Conservation (phyloP, 192 early-diverging fungal species). For the Jimgerdemannia flammicorona region DNA sequence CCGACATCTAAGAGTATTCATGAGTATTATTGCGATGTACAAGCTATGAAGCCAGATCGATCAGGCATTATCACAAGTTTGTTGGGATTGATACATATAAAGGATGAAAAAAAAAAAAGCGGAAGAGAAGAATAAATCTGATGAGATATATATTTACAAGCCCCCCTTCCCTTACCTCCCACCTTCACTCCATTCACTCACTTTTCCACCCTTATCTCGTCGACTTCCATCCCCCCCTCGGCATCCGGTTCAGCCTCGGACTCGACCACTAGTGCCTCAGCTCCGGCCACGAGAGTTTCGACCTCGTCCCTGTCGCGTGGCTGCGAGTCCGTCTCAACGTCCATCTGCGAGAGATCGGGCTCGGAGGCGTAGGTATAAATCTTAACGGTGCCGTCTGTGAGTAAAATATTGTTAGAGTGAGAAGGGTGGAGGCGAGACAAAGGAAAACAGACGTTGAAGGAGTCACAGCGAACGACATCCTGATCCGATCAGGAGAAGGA, state of each 20-base stretch:
- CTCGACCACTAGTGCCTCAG: not conserved
- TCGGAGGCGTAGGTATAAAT: conserved; percentile 1
- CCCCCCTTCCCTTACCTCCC: not conserved
- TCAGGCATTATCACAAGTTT: too few relatives aligned
- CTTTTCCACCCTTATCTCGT: not conserved
- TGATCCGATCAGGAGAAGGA: too few relatives aligned
- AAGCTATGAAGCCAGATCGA: too few relatives aligned
- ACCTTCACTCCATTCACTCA: not conserved
- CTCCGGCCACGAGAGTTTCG: not conserved
- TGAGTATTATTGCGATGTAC: too few relatives aligned
- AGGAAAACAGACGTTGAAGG: not conserved
- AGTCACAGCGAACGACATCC: too few relatives aligned
- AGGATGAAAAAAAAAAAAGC: too few relatives aligned
- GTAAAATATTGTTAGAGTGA: not conserved
- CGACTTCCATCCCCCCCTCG: not conserved
- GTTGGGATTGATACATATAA: too few relatives aligned
- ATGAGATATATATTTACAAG: not conserved
- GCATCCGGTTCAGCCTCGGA: not conserved
- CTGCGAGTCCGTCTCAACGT: not conserved
- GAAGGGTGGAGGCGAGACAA: not conserved
- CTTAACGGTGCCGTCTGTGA: conserved; percentile 2
- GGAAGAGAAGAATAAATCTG: too few relatives aligned
- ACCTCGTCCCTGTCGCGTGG: not conserved
- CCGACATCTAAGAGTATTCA: too few relatives aligned
- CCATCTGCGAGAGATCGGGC: too few relatives aligned